phyloP scores from a whole-genome alignment of 2,329 filamentous ascomycete genomes.

The Fusarium redolens region DNA sequence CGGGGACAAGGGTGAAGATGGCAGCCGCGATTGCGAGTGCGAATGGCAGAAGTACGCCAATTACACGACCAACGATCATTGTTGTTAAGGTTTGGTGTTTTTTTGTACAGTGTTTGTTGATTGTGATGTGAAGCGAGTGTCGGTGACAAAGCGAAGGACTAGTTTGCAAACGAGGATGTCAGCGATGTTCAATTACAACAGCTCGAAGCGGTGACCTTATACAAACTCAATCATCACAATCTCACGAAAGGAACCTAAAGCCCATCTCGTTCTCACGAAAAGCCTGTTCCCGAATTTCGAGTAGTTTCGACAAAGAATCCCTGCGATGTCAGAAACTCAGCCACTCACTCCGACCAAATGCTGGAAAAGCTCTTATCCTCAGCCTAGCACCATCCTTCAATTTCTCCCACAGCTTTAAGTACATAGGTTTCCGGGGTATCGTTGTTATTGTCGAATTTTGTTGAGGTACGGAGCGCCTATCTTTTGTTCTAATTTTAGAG shows the following conservation, averaged over 20 bases:
- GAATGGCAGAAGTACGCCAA: neutral
- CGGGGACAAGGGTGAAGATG: neutral
- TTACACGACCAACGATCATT: neutral
- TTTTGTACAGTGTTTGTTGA: neutral
- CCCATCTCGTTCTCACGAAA: neutral
- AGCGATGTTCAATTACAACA: neutral
- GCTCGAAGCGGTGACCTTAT: neutral
- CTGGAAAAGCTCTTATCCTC: neutral
- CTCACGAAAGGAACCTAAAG: neutral
- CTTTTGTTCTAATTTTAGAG: neutral
- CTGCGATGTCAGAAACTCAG: neutral
- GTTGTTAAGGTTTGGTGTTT: no score
- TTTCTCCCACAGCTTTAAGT: no score
- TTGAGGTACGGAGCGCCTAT: fast-evolving
- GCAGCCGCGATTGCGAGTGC: neutral
- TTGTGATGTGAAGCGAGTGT: neutral
- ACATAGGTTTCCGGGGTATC: no score
- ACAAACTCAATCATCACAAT: neutral
- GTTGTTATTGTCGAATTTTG: no score
- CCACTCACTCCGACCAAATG: neutral
- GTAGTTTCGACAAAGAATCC: neutral
- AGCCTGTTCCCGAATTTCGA: no score
- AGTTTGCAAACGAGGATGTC: neutral
- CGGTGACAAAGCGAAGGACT: neutral
- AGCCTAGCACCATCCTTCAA: neutral